phyloP scores from a whole-genome alignment of 768 basidiomycete genomes.

The Russula griseocarnosa region DNA sequence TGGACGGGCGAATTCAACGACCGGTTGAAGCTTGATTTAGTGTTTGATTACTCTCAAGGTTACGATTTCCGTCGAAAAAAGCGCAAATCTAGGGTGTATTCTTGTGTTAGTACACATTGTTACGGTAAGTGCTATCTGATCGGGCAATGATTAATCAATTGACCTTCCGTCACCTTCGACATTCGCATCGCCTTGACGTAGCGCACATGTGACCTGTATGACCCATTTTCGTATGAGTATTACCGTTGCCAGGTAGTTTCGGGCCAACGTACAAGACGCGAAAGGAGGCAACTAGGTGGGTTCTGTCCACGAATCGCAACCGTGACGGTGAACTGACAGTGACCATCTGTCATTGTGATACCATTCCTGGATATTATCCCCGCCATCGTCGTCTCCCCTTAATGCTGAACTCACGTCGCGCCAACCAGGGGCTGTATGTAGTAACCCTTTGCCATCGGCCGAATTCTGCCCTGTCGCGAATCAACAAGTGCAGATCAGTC shows the following conservation, averaged over 20 bases:
- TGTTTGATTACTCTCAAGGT: neutral
- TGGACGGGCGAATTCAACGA: neutral
- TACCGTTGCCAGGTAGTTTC: neutral
- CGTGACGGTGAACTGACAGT: too few species aligned
- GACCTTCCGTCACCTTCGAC: neutral
- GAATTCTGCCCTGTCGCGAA: neutral
- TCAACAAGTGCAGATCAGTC: neutral
- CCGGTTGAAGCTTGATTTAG: neutral
- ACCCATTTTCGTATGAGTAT: neutral
- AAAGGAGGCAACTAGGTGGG: neutral
- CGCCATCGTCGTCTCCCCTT: neutral
- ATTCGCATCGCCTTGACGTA: neutral
- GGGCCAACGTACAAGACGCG: neutral
- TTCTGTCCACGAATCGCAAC: too few species aligned
- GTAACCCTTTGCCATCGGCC: neutral
- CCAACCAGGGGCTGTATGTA: too few species aligned
- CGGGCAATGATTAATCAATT: neutral
- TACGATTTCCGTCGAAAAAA: neutral
- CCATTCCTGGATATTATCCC: neutral
- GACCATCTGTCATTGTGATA: too few species aligned
- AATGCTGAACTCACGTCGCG: neutral
- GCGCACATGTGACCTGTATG: neutral
- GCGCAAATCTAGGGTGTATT: neutral
- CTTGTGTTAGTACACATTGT: neutral
- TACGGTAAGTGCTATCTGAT: neutral